Conservation (phyloP, 164 flowering plant species). For the Liquidambar formosana region DNA sequence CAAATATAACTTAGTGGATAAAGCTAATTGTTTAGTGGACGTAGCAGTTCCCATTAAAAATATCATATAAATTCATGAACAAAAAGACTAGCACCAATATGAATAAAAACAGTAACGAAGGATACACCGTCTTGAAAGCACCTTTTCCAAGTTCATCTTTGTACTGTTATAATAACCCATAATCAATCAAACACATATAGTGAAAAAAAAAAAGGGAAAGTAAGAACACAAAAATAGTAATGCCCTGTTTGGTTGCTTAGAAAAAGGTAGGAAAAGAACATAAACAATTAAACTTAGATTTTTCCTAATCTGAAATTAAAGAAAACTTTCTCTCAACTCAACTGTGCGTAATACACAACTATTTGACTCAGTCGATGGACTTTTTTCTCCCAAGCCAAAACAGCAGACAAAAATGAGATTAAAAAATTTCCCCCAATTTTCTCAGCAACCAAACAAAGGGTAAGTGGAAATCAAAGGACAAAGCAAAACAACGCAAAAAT, state of each 20-base stretch:
- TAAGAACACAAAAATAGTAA: neutral
- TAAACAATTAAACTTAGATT: no score
- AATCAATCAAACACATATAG: slow-evolving; percentile 2
- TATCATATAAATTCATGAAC: neutral
- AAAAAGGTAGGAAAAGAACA: neutral
- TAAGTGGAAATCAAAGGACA: neutral
- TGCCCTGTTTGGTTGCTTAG: neutral
- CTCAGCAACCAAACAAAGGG: neutral
- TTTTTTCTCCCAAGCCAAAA: neutral
- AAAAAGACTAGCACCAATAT: neutral
- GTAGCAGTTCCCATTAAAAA: neutral
- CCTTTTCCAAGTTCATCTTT: slow-evolving; percentile 62
- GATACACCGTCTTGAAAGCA: slow-evolving; percentile 68
- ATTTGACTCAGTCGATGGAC: no score
- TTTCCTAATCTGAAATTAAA: no score
- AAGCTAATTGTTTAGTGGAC: no score
- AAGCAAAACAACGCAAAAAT: neutral
- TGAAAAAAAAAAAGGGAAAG: neutral
- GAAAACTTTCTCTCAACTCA: neutral
- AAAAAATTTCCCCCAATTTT: neutral
- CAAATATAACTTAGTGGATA: neutral
- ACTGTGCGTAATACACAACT: neutral
- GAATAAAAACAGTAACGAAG: slow-evolving; percentile 2
- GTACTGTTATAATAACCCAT: slow-evolving; percentile 36
- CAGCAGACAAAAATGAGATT: neutral